Evolutionary conservation across 495 filamentous ascomycete genomes (phyloP), one percentile per base, ranked within the genome.

Genomic region (Oidiodendron maius): DNA sequence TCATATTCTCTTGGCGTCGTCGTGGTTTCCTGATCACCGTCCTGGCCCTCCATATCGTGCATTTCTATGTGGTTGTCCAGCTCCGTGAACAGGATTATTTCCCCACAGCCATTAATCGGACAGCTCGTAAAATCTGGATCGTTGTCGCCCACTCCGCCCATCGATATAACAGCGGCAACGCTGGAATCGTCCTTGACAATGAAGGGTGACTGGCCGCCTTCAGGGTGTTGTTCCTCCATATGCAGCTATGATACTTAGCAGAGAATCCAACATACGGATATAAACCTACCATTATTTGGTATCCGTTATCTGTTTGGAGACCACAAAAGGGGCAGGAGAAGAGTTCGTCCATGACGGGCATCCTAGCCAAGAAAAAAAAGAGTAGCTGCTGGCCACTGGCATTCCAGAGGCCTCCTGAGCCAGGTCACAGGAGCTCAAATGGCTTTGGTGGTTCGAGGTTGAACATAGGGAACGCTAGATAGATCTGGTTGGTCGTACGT

Each of bases 41-140:
- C 63, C 9, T 66, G 67, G 41, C 77, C 64, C 11, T 66, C 64
- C 58, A 87, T 86, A 25, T 78, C 74, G 64, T 95, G 89, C 40
- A 90, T 66, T 59, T 90, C 84, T 30, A 89, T 64, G 61, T 94
- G 89, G 26, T 72, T 78, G 20, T 84, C 75, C 26, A 93, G 63
- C 51, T 88, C 80, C 2, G 65, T 58, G 12, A 76, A 61, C 23
- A 75, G 65, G 37, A 91, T 64, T 15, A 71, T 61, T 57, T 95
- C 86, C 17, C 82, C 84, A 62, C 89, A 95, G n/a, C 76, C 77
- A 11, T 80, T 72, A 8, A 78, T 67, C 1, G 84, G 80, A 55
- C 91, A 95, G 40, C 81, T 70, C 35, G 81, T 70, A 54, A 82
- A 89, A 6, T 70, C 55, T 17, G 63, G 46, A 21, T 76, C 65